Percentiles rank a stretch among this genome's conserved stretches.
These are phyloP conservation scores for Begonia masoniana DNA, from an alignment of 306 rosid species.

Conservation along the genomic window DNA sequence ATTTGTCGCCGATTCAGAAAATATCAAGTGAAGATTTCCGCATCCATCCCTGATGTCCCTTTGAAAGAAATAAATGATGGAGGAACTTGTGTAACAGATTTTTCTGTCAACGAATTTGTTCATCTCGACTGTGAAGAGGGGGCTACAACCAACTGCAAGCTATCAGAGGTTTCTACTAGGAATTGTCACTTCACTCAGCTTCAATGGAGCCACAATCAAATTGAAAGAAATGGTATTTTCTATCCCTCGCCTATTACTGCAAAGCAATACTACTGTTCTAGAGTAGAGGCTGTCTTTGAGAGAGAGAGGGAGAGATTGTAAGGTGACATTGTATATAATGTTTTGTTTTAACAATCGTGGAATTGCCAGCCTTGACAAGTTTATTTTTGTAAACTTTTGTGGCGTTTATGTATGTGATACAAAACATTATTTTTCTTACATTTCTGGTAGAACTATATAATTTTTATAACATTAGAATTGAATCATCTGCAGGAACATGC, in stretches of 20 bases:
- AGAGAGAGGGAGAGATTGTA: too few species aligned
- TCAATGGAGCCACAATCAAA: slow-evolving; percentile 62
- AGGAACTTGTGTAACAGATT: slow-evolving; percentile 33
- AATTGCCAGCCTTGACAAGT: too few species aligned
- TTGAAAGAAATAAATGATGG: slow-evolving; percentile 30
- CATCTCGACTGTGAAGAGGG: slow-evolving; percentile 55
- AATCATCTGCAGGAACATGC: slow-evolving; percentile 33
- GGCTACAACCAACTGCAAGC: slow-evolving; percentile 31
- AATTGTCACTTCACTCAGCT: slow-evolving; percentile 59
- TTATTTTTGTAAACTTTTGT: too few species aligned
- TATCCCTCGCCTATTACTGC: not conserved
- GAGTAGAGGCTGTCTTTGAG: not conserved
- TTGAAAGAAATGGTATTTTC: slow-evolving; percentile 42
- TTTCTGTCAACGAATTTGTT: slow-evolving; percentile 39
- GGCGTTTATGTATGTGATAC: too few species aligned
- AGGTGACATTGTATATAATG: too few species aligned
- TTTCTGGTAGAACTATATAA: not conserved
- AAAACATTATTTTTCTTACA: too few species aligned
- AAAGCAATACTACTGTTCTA: not conserved
- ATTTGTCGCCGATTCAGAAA: slow-evolving; percentile 21
- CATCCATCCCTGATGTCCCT: slow-evolving; percentile 30
- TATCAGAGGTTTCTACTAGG: slow-evolving; percentile 60
- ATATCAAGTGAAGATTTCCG: slow-evolving; percentile 22
- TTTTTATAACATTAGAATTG: not conserved
- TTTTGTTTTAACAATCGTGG: too few species aligned